Evolutionary conservation across 805 yeast species (phyloP).

Genomic region (Vanderwaltozyma tropicalis): DNA sequence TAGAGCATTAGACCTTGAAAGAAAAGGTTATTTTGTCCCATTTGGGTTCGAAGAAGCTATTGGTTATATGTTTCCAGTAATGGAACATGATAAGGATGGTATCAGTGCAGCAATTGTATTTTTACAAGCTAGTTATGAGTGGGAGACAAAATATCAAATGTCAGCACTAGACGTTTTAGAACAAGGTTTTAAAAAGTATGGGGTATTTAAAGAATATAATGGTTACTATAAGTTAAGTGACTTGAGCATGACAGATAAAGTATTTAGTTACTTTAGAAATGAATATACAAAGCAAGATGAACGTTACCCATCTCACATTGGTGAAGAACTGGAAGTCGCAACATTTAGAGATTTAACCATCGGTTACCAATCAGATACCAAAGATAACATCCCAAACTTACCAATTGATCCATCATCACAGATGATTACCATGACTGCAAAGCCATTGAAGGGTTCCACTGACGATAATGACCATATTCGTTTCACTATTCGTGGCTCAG

Average conservation of each 20-base stretch:
- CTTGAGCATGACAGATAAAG: constrained; percentile 37
- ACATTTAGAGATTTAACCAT: constrained; percentile 76
- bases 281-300: constrained; percentile 14
- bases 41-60: constrained; percentile 94
- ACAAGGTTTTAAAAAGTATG: constrained; percentile 52
- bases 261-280: constrained; percentile 47
- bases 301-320: constrained; percentile 41
- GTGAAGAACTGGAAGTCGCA: constrained; percentile 40
- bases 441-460: constrained; percentile 4
- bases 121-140: constrained; percentile 51
- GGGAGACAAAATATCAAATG: constrained; percentile 36
- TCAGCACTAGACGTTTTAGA: constrained; percentile 39
- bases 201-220: constrained; percentile 75
- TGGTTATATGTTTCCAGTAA: constrained; percentile 80
- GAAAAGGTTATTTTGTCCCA: constrained; percentile 58
- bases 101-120: constrained; percentile 69
- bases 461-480: constrained; percentile 21
- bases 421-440: constrained; percentile 67
- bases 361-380: constrained; percentile 68
- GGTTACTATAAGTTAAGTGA: constrained; percentile 70
- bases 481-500: constrained; percentile 86
- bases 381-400: constrained; percentile 45
- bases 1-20: constrained; percentile 61
- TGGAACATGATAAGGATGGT: constrained; percentile 85
- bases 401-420: constrained; percentile 70